phyloP scores from a whole-genome alignment of 371 early-diverging fungal species.

The Mortierella sp. region DNA sequence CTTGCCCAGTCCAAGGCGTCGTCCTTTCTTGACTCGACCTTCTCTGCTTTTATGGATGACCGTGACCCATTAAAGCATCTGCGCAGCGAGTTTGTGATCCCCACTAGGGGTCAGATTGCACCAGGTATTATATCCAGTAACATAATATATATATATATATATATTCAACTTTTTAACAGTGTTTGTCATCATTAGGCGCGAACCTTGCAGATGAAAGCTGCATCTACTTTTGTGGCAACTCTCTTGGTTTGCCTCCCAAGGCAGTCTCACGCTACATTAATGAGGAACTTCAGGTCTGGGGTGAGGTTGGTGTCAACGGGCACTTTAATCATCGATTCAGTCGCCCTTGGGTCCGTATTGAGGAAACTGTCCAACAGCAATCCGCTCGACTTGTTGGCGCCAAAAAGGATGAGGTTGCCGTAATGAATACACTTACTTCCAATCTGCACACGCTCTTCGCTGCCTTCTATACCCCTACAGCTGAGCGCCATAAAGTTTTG shows the following conservation, averaged over 20 bases:
- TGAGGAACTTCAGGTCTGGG: conserved; percentile 95
- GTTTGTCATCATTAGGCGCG: conserved; percentile 19
- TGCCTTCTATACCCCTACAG: conserved; percentile 92
- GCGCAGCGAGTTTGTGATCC: conserved; percentile 79
- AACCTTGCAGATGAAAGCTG: conserved; percentile 60
- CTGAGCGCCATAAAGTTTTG: conserved; percentile 83
- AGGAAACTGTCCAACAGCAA: conserved; percentile 79
- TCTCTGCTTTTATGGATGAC: conserved; percentile 72
- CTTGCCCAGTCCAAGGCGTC: conserved; percentile 38
- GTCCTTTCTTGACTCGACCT: conserved; percentile 50
- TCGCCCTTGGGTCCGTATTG: conserved; percentile 93
- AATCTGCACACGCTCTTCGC: conserved; percentile 93
- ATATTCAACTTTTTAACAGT: no score
- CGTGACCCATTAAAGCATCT: conserved; percentile 67
- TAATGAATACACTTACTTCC: conserved; percentile 93
- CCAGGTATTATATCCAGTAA: conserved; percentile 37
- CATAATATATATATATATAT: no score
- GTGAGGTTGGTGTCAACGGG: conserved; percentile 50
- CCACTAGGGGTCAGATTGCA: conserved; percentile 62
- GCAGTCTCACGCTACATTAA: conserved; percentile 73
- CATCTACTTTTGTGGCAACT: conserved; percentile 94
- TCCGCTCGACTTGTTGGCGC: conserved; percentile 90
- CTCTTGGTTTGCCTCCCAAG: conserved; percentile 91
- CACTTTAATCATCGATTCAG: conserved; percentile 87
- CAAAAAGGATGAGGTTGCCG: conserved; percentile 83